Conservation (phyloP, 2,329 filamentous ascomycete species). For the Fusarium cyanostomum region DNA sequence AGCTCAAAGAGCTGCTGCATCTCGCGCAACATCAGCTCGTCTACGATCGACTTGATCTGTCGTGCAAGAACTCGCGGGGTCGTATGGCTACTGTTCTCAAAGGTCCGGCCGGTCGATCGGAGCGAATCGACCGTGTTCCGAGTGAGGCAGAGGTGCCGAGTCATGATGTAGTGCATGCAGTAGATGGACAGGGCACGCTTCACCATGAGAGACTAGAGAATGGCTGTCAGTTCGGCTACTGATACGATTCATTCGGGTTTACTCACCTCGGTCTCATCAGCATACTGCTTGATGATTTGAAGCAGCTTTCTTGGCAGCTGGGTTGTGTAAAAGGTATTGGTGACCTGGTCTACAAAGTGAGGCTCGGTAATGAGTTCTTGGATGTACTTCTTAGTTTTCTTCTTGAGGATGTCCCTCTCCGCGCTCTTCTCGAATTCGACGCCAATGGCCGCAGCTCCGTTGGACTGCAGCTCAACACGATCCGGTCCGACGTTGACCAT, state of each 20-base stretch:
- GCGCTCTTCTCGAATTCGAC: slow-evolving; percentile 55
- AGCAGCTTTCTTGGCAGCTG: slow-evolving; percentile 58
- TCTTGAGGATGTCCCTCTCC: slow-evolving; percentile 58
- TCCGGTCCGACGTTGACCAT: slow-evolving; percentile 49
- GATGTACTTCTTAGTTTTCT: slow-evolving; percentile 59
- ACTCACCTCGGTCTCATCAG: slow-evolving; percentile 56
- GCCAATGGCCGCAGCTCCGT: slow-evolving; percentile 60
- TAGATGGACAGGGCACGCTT: slow-evolving; percentile 64
- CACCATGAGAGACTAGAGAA: slow-evolving; percentile 57
- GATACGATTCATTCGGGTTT: slow-evolving; percentile 11
- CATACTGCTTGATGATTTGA: slow-evolving; percentile 58
- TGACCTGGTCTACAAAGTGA: slow-evolving; percentile 60
- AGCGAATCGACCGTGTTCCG: slow-evolving; percentile 54
- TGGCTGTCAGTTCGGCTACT: slow-evolving; percentile 21
- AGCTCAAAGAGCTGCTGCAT: slow-evolving; percentile 62
- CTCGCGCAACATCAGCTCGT: slow-evolving; percentile 63
- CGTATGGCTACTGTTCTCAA: slow-evolving; percentile 55
- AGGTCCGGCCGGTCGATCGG: slow-evolving; percentile 53
- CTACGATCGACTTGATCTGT: slow-evolving; percentile 65
- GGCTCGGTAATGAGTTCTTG: slow-evolving; percentile 59
- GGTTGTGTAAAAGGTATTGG: slow-evolving; percentile 57
- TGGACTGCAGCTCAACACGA: slow-evolving; percentile 53
- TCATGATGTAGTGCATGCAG: slow-evolving; percentile 66
- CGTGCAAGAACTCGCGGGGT: slow-evolving; percentile 65
- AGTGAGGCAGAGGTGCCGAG: slow-evolving; percentile 63